Percentiles rank a stretch among this genome's conserved stretches.
Evolutionary conservation across 2,329 filamentous ascomycete genomes (phyloP).

Genomic region (Exophiala aquamarina): DNA sequence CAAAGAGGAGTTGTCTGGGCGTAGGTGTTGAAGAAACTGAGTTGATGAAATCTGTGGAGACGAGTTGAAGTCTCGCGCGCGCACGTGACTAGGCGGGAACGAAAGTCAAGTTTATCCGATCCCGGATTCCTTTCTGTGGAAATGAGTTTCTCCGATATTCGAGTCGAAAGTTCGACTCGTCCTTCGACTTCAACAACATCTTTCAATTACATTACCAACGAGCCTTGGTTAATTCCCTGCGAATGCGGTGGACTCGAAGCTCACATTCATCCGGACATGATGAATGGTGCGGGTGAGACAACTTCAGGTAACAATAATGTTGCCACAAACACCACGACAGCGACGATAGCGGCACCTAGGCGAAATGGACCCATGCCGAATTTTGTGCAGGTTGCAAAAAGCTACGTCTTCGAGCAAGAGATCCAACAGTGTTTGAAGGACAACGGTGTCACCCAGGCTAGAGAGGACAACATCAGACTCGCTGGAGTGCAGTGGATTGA

Average conservation of each 20-base stretch:
- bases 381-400: conserved; percentile 64
- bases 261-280: conserved; percentile 12
- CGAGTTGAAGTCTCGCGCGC: too few species aligned
- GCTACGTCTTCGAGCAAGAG: conserved; percentile 80
- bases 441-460: conserved; percentile 70
- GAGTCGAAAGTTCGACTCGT: too few species aligned
- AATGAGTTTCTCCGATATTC: too few species aligned
- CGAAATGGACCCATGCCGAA: conserved; percentile 57
- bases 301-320: background rate
- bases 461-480: conserved; percentile 77
- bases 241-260: conserved; percentile 17
- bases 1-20: too few species aligned
- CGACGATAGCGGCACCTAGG: conserved; percentile 11
- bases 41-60: too few species aligned
- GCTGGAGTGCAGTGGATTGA: conserved; percentile 90
- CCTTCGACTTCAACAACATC: too few species aligned
- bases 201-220: too few species aligned
- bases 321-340: background rate
- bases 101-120: too few species aligned
- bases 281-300: conserved; percentile 21
- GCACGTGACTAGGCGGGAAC: too few species aligned
- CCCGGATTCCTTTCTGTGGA: too few species aligned
- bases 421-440: conserved; percentile 71
- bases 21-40: too few species aligned
- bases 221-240: conserved; percentile 2